Conservation (phyloP, 2,329 filamentous ascomycete species). For the Cordyceps militaris region DNA sequence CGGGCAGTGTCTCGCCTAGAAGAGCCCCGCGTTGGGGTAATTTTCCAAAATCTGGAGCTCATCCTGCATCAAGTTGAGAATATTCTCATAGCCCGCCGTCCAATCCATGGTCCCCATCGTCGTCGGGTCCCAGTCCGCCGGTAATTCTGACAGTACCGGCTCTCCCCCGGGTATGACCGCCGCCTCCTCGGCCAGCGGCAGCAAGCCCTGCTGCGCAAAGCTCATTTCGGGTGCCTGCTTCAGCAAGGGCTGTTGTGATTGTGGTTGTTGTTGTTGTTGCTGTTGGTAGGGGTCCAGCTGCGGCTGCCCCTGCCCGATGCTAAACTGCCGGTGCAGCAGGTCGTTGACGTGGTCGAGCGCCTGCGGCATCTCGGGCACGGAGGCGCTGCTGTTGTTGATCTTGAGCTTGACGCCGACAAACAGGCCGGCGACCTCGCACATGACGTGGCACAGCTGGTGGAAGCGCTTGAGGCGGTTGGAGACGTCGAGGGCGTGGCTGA, state of each 20-base stretch:
- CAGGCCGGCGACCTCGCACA: conserved; percentile 52
- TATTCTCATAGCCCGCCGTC: conserved; percentile 10
- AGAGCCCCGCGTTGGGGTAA: conserved; percentile 3
- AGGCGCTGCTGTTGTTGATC: conserved; percentile 5
- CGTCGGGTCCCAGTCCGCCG: neutral
- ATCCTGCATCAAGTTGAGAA: conserved; percentile 10
- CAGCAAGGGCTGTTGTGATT: neutral
- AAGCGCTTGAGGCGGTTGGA: conserved; percentile 55
- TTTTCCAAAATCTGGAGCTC: conserved; percentile 9
- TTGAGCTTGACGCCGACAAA: conserved; percentile 49
- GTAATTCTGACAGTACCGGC: neutral
- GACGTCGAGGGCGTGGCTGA: conserved; percentile 41
- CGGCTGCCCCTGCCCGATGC: neutral
- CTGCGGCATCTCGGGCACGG: conserved; percentile 33
- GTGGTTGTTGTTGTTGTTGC: neutral
- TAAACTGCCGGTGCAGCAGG: conserved; percentile 25
- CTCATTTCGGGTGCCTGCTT: neutral
- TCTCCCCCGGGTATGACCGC: neutral
- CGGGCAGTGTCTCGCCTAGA: neutral
- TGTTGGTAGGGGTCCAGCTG: neutral
- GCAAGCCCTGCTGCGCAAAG: neutral
- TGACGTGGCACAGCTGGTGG: conserved; percentile 53
- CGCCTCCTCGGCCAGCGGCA: neutral
- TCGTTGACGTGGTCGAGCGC: conserved; percentile 38
- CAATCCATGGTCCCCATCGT: conserved; percentile 7